Evolutionary conservation across 2,329 filamentous ascomycete genomes (phyloP), one percentile per base, ranked within the genome.

Genomic region (Nemania diffusa): DNA sequence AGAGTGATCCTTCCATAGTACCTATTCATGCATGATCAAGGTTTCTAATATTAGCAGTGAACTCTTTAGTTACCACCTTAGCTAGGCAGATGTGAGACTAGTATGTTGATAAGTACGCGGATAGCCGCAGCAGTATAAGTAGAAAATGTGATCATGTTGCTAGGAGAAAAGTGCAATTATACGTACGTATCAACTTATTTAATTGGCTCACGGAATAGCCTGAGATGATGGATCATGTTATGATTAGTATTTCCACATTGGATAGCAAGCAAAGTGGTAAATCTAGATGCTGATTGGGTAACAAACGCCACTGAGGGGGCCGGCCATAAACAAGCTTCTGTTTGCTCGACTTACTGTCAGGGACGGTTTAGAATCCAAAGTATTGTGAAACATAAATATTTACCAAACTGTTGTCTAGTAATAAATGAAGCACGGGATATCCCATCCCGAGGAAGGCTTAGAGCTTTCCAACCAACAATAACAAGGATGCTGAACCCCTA

Each of bases 221-320:
- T 13, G 11, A 13, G 34, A 40, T 40, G 34, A 7, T 40, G 34
- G 3, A 15, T 13, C 3, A 13, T 13, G 34, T 46, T 22, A 22
- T 17, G 42, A 46, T 22, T 8, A 46, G n/a, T n/a, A n/a, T n/a
- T n/a, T n/a, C n/a, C n/a, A 46, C 22, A 46, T 24, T 46, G 20
- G 42, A 46, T 46, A 46, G 42, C n/a, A n/a, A n/a, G n/a, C n/a
- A n/a, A n/a, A n/a, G 20, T 51, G 40, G 8, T 2, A 13, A 40
- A 51, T 42, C 29, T 48, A 22, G 15, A 32, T 44, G 51, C 37
- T 67, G 67, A 69, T 69, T 69, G 67, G 67, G 9, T 57, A 34
- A 32, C 37, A 66, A 69, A 69, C 67, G 67, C 63, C 50, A 59
- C 5, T 17, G n/a, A 52, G 32, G 56, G 40, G 44, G 20, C 48